Evolutionary conservation across 106 monocot genomes (phyloP), one percentile per base, ranked within the genome.

Genomic region (Dendrobium officinale): DNA sequence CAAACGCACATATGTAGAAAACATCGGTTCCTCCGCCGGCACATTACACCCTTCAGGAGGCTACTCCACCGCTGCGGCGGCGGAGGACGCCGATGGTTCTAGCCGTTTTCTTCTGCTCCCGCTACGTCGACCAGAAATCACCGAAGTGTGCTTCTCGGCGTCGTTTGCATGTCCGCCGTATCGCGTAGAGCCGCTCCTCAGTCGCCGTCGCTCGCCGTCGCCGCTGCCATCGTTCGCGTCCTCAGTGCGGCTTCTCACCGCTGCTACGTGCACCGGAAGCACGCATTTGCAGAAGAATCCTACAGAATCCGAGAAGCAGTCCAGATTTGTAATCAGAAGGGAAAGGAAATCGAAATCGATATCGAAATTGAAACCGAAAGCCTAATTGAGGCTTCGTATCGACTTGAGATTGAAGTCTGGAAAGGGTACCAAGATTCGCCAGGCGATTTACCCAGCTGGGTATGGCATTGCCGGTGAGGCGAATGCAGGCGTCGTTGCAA

Each of bases 371-470:
- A 45, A 26, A 48, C 2, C 22, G 13, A 13, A 51, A 13, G 27
- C 13, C 51, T 10, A 13, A 11, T 7, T 29, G 33, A 19, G 74
- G 18, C 6, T 73, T 73, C 27, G 27, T 9, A 8, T 68, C 68
- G 27, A 33, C 2, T 22, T 29, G 68, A 59, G 59, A 59, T 29
- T 20, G 13, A 3, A 18, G 0, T 3, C 5, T 1, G 7, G n/a
- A 43, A 26, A 67, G 64, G 20, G 17, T 79, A 89, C 96, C 93
- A 79, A 96, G 84, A 45, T 88, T 91, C 37, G 94, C 92, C 66
- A 97, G 89, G 89, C 97, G 97, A 76, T 97, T 97, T 67, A 97
- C 91, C 97, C 97, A 97, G 9, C 89, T 83, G 42, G 97, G 97
- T 61, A 97, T 97, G 43, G 81, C 81, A 20, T 81, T 85, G 24